Evolutionary conservation across 352 stramenopile species (phyloP).

Genomic region (Phytophthora chlamydospora): DNA sequence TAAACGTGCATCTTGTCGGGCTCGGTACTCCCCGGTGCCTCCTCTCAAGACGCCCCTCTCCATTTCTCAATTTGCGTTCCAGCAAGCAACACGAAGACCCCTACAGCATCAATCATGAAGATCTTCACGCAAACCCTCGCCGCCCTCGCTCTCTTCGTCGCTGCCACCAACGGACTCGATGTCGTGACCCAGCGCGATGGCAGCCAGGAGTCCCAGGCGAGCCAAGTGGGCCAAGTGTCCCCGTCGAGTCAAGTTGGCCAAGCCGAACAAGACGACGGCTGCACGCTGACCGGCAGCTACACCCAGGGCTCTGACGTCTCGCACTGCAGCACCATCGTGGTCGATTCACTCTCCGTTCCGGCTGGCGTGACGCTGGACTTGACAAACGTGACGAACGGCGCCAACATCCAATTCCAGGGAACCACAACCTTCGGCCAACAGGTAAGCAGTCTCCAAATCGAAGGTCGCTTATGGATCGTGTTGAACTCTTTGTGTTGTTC

Average conservation of each 20-base stretch:
- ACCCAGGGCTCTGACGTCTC: conserved; percentile 12
- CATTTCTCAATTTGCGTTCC: conserved; percentile 13
- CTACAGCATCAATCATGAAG: conserved; percentile 11
- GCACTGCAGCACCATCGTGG: conserved; percentile 26
- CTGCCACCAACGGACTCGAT: neutral
- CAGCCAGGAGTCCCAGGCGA: too few species aligned
- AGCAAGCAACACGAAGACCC: neutral
- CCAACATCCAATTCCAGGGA: conserved; percentile 12
- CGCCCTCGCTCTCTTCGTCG: neutral
- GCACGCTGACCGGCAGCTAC: conserved; percentile 31
- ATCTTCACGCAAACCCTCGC: conserved; percentile 8
- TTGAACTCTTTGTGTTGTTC: too few species aligned
- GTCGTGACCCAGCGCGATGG: too few species aligned
- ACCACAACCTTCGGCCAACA: conserved; percentile 29
- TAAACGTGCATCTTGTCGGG: neutral
- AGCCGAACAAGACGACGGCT: conserved; percentile 5
- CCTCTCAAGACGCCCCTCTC: neutral
- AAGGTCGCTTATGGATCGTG: too few species aligned
- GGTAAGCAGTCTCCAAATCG: too few species aligned
- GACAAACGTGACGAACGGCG: conserved; percentile 22
- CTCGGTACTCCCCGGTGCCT: neutral
- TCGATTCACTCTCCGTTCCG: conserved; percentile 26
- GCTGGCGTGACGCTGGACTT: conserved; percentile 33
- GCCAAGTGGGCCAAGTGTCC: too few species aligned
- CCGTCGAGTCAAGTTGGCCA: conserved; percentile 8